Evolutionary conservation across 441 rosid species (phyloP), one percentile per base, ranked within the genome.

Genomic region (Pelargonium myrrhifolium): DNA sequence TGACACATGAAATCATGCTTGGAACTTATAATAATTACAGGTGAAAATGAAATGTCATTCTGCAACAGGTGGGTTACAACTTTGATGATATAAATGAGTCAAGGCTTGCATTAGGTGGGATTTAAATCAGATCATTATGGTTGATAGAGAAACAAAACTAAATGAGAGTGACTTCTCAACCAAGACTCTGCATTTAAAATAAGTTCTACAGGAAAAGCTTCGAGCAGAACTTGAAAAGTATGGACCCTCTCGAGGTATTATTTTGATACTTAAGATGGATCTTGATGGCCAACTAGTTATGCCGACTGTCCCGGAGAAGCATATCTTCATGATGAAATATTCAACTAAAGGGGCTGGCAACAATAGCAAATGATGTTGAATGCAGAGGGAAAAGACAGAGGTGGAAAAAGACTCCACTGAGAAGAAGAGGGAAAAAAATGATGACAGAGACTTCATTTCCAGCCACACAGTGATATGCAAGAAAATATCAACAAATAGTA

Each of bases 391-490:
- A 10, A 62, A 40, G 51, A 59, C 28, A 65, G 35, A 66, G 37
- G 18, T 68, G 15, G 65, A 72, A 73, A 71, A 64, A 49, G 49
- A 28, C 68, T 42, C 43, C 31, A 62, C 28, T n/a, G 6, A 43
- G 21, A 72, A 71, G 59, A 66, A 74, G 35, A 39, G 28, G 31
- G 31, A 4, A 28, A 28, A 28, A 28, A 45, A 66, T 2, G 72
- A 20, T 43, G 72, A 65, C 62, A 72, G 39, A 62, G 65, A 58
- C 68, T 71, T 62, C 64, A 67, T 12, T 60, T 62, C 71, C 61
- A 22, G 56, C 61, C n/a, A 45, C 62, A 53, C 28, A 69, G 45
- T 67, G 62, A 35, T 62, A 61, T 65, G 56, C 37, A 37, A 18
- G 70, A 68, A 45, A 64, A 65, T 65, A 71, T 70, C 67, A 45